These are phyloP conservation scores for Zygosaccharomyces gambellarensis DNA, from an alignment of 805 yeast species.

Conservation along the genomic window DNA sequence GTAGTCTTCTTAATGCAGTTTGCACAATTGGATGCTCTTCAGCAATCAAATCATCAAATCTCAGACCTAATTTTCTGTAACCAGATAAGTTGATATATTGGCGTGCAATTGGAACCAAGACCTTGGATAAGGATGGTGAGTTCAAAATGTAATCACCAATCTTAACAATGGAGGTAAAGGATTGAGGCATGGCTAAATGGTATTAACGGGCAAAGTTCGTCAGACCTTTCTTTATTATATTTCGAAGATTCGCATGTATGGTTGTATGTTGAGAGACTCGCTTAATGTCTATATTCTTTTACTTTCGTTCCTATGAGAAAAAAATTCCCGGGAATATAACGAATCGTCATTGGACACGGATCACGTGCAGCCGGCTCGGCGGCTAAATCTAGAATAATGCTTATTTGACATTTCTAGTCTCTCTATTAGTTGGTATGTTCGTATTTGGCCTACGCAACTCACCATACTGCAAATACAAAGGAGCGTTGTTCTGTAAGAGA, in stretches of 20 bases:
- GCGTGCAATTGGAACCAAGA: slow-evolving; percentile 76
- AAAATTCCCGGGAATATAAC: not conserved
- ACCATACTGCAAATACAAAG: too few species aligned
- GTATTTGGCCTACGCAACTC: too few species aligned
- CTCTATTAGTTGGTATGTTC: too few species aligned
- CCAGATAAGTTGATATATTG: slow-evolving; percentile 73
- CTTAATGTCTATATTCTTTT: not conserved
- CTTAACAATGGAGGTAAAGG: slow-evolving; percentile 66
- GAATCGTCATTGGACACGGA: slow-evolving; percentile 4
- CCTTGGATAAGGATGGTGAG: slow-evolving; percentile 69
- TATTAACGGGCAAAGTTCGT: not conserved
- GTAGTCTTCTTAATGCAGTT: slow-evolving; percentile 84
- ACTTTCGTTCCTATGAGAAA: not conserved
- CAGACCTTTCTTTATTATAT: too few species aligned
- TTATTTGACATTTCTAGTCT: too few species aligned
- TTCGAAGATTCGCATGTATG: not conserved
- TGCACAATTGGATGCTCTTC: slow-evolving; percentile 87
- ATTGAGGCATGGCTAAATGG: slow-evolving; percentile 33
- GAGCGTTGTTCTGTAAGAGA: too few species aligned
- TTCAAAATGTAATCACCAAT: slow-evolving; percentile 73
- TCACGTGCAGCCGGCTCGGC: slow-evolving; percentile 4
- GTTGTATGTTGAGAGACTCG: not conserved
- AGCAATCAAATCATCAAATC: slow-evolving; percentile 77
- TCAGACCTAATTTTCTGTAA: slow-evolving; percentile 91
- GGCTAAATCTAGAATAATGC: not conserved